Evolutionary conservation across 805 yeast species (phyloP).

Genomic region (Zygosaccharomyces lentus): DNA sequence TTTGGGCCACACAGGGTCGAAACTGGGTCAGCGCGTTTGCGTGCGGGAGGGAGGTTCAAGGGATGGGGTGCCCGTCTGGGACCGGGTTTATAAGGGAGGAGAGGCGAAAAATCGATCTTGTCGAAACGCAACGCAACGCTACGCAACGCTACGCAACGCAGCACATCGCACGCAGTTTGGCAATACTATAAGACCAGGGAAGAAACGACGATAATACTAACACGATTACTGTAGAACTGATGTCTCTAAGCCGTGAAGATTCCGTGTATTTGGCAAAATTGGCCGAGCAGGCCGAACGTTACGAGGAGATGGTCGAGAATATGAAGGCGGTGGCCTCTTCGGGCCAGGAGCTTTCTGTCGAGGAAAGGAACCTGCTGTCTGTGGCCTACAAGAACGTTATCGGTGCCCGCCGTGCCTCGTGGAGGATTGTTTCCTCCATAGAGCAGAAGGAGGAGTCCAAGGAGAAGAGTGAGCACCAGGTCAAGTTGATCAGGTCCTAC

Average conservation of each 20-base stretch:
- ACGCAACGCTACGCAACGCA: no score
- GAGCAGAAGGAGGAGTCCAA: constrained; percentile 98
- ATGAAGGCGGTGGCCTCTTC: constrained; percentile 97
- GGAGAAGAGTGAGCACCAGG: constrained; percentile 83
- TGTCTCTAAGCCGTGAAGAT: constrained; percentile 92
- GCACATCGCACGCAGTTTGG: not conserved
- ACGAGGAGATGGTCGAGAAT: constrained; percentile 98
- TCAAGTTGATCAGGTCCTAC: constrained; percentile 83
- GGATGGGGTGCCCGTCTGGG: constrained; percentile 1
- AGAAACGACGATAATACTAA: constrained; percentile 3
- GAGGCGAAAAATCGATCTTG: not conserved
- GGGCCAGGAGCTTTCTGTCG: constrained; percentile 92
- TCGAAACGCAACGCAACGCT: not conserved
- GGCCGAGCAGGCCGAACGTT: constrained; percentile 99
- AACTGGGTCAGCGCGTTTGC: not conserved
- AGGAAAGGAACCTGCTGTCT: constrained; percentile 94
- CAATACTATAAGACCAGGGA: not conserved
- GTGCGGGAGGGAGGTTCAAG: constrained; percentile 2
- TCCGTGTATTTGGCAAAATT: constrained; percentile 96
- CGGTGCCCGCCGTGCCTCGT: constrained; percentile 98
- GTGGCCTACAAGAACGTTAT: constrained; percentile 98
- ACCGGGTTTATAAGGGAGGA: constrained; percentile 6
- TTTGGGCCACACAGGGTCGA: not conserved
- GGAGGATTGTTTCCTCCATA: constrained; percentile 98
- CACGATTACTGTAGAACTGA: constrained; percentile 28